These are phyloP conservation scores for Nemania sp. DNA, from an alignment of 2,329 filamentous ascomycete species.

Conservation along the genomic window DNA sequence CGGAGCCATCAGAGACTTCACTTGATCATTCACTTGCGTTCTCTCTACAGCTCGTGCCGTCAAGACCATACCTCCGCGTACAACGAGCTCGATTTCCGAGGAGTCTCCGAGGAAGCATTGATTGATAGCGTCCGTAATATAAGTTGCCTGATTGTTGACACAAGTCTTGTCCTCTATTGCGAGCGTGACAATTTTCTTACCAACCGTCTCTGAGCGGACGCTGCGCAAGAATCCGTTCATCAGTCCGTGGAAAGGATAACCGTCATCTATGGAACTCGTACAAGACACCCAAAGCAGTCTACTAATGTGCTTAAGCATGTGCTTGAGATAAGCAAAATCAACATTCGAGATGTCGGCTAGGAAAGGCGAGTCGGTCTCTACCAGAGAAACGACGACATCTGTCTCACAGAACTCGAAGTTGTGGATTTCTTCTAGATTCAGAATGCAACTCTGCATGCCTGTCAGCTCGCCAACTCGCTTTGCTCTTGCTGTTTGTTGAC, in stretches of 20 bases:
- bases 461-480: no score
- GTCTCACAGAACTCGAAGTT: not conserved
- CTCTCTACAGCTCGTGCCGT: no score
- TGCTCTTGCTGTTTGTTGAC: no score
- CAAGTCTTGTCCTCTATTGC: not conserved
- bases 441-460: no score
- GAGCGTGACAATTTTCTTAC: not conserved
- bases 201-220: not conserved
- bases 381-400: not conserved
- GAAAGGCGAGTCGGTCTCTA: not conserved
- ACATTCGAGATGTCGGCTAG: not conserved
- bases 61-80: no score
- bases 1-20: no score
- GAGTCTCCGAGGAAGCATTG: no score
- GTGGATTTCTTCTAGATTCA: not conserved
- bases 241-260: not conserved
- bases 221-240: not conserved
- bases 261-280: not conserved
- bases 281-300: not conserved
- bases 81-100: no score
- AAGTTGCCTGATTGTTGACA: no score
- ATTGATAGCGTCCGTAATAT: no score
- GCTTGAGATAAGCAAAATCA: not conserved
- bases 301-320: not conserved
- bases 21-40: no score